Base-by-base conservation (phyloP, 2,329 filamentous ascomycete species). In the Thielaviopsis ethacetica region DNA sequence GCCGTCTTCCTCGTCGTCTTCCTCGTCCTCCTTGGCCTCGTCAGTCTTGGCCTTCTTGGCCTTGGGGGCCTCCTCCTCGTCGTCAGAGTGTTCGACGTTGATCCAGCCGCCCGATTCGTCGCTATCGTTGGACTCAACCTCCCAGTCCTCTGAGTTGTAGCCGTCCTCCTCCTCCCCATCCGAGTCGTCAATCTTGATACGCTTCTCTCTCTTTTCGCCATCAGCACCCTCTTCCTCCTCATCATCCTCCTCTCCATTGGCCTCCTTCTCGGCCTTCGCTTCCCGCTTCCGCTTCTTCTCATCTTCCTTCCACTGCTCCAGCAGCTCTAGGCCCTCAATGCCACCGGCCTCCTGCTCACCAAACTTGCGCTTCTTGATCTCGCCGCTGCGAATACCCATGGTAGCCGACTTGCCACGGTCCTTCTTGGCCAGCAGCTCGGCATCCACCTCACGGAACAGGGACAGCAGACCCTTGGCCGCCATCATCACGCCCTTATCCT, bases 401-500 rank as follows among this genome's bases (percentile, higher is more conserved):
- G 88, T 83, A 13, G 93, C 93, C 57, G 90, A 84, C 74, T 95
- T 95, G 66, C 93, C 93, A 65, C 93, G 82, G 68, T 96, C 93
- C 67, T 86, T 83, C 76, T 89, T 94, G 71, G 85, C 86, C 61
- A 98, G 75, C 73, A 97, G 80, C 64, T 95, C 88, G 0, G 93
- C 88, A 41, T 86, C 90, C 15, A 95, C 86, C 67, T 97, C 91
- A 65, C 93, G 79, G 74, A 95, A 98, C 5, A 98, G 76, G 24
- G 88, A 89, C 50, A 98, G 76, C 6, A 98, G 75, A 63, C 93
- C 91, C 70, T 93, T 91, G 15, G 91, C 90, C 7, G 93, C 93
- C 93, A 98, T 97, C 81, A 95, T 91, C n/a, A 93, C 88, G 61
- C 91, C 91, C 75, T 97, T 98, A 68, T 98, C 93, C 69, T 98